Evolutionary conservation across 176 grass and related monocot species (phyloP).

Genomic region (Paspalum vaginatum): DNA sequence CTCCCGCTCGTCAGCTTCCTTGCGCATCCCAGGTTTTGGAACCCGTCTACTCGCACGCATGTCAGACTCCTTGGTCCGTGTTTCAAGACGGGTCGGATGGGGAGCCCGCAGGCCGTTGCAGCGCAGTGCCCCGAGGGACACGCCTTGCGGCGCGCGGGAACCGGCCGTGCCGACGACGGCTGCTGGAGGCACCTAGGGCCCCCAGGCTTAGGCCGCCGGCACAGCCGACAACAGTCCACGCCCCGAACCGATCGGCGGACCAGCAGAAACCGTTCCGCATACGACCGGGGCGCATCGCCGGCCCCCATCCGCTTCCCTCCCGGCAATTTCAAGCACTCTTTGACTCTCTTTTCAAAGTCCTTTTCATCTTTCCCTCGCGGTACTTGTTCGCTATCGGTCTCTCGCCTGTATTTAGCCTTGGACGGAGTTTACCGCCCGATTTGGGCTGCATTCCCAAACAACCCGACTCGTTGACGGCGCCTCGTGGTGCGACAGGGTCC

Average conservation of each 20-base stretch:
- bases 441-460: slow-evolving; percentile 69
- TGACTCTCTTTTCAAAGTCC: slow-evolving; percentile 63
- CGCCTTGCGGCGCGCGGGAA: not conserved
- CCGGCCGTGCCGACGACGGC: not conserved
- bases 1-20: not conserved
- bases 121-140: too few species aligned
- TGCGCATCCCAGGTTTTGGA: not conserved
- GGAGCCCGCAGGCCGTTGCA: slow-evolving; percentile 37
- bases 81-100: slow-evolving; percentile 78
- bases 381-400: slow-evolving; percentile 83
- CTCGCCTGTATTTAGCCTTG: slow-evolving; percentile 69
- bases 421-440: slow-evolving; percentile 55
- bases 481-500: slow-evolving; percentile 54
- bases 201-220: too few species aligned
- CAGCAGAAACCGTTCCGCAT: too few species aligned
- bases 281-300: too few species aligned
- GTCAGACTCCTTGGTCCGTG: slow-evolving; percentile 69
- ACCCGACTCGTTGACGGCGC: slow-evolving; percentile 58
- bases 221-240: too few species aligned
- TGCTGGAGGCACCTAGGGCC: not conserved
- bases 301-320: too few species aligned
- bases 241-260: too few species aligned
- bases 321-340: not conserved
- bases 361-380: slow-evolving; percentile 78
- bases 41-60: not conserved